These are phyloP conservation scores for Leccinum variicolor DNA, from an alignment of 768 basidiomycete species.

Conservation along the genomic window DNA sequence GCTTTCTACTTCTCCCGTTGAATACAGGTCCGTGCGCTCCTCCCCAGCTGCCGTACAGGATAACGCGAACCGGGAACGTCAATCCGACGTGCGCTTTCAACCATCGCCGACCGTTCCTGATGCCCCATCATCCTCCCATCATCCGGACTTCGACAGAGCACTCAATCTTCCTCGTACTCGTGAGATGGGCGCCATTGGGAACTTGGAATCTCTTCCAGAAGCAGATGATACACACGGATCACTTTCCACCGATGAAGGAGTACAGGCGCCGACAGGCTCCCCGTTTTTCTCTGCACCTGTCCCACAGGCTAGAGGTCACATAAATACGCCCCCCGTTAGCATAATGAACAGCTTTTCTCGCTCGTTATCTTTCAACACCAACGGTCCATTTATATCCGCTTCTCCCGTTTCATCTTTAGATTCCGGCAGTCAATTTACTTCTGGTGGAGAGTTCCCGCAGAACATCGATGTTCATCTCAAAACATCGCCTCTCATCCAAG, in stretches of 20 bases:
- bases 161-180: constrained; percentile 41
- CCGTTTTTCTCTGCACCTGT: constrained; percentile 40
- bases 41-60: constrained; percentile 63
- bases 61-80: constrained; percentile 23
- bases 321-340: constrained; percentile 47
- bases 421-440: constrained; percentile 63
- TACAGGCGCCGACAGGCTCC: constrained; percentile 24
- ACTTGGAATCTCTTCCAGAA: constrained; percentile 54
- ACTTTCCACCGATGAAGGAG: constrained; percentile 24
- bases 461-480: constrained; percentile 74
- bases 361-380: constrained; percentile 42
- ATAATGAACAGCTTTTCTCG: constrained; percentile 32
- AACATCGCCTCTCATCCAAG: constrained; percentile 70
- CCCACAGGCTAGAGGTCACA: constrained; percentile 37
- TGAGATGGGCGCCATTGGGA: constrained; percentile 50
- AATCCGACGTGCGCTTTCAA: constrained; percentile 30
- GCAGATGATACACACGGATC: constrained; percentile 47
- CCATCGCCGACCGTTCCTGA: constrained; percentile 37
- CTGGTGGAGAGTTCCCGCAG: constrained; percentile 43
- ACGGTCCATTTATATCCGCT: constrained; percentile 51
- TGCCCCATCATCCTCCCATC: constrained; percentile 46
- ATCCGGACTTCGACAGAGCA: constrained; percentile 43
- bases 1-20: constrained; percentile 58
- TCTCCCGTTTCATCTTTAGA: constrained; percentile 80
- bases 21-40: constrained; percentile 63